Evolutionary conservation across 331 rosid genomes (phyloP), one percentile per base, ranked within the genome.

Genomic region (Stylosanthes scabra): DNA sequence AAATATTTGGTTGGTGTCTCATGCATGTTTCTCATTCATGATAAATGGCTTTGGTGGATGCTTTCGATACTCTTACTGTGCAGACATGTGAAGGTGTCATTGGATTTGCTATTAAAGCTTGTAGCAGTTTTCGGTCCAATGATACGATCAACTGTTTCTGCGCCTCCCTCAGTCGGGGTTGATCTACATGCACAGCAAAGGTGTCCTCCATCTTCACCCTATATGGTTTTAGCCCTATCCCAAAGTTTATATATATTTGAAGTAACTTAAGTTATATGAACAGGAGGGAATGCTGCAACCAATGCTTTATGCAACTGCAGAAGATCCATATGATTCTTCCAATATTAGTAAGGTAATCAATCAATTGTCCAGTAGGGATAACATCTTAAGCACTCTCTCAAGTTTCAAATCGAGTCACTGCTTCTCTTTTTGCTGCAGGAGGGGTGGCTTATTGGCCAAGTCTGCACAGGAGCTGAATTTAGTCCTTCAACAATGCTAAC

Each of bases 111-210:
- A 69, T 31, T 92, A 77, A 92, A 92, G 88, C 88, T 92, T 77
- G 88, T 86, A 40, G 92, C 94, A 70, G 96, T 88, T 67, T 92
- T 92, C 61, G 96, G 96, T 61, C 82, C 96, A 13, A 86, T 81
- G 45, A 85, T 92, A 66, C 65, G 34, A 54, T 80, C 94, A 50
- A 81, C 94, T 5, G 46, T 88, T 50, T 84, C 86, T 34, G 90
- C 92, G 37, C 89, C 85, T 46, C 94, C 86, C 71, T 80, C 83
- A 42, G 87, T 88, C 28, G 96, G 94, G 10, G 89, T 90, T 70
- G 88, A 92, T 78, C 86, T 89, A 14, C 93, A 88, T 69, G 93
- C 88, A 59, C 93, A 90, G 81, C 87, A 92, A 84, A 92, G 97
- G 97, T 92, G 9, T 55, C 56, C 59, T 63, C 55, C 57, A 34